Base-by-base conservation (phyloP, 1,139 yeast species). In the Blastobotrys elegans region DNA sequence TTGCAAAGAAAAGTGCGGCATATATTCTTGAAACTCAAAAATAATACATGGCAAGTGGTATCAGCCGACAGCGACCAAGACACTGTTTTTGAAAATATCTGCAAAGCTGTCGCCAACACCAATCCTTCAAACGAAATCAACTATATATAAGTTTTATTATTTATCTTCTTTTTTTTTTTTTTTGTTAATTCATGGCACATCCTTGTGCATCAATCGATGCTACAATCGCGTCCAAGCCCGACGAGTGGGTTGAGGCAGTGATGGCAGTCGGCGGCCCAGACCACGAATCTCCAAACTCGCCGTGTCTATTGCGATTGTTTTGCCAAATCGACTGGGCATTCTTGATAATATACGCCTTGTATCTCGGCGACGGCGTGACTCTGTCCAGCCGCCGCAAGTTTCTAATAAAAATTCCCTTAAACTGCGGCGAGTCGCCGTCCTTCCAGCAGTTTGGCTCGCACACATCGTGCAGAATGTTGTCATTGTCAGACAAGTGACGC, bases 1-100 rank as follows among this genome's bases (percentile, higher is more conserved):
- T 85, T 92, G 62, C 99, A 94, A 63, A 65, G 69, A 18, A 69
- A 70, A 38, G 99, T 94, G 3, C 77, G 80, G 51, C 47, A 61
- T 11, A 71, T 80, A 55, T 92, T 90, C 61, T 67, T 74, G 47
- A 56, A 65, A 30, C 70, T 85, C 32, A n/a, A 55, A 51, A 44
- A 71, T 40, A 59, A 62, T 1, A 52, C 67, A 4, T 72, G 83
- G 59, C 61, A 61, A 21, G 60, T 75, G 36, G 59, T 87, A 4
- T 75, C 78, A 53, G 96, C 94, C 5, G 82, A 82, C 49, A 71
- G 70, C 1, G 71, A 76, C 50, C 77, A 83, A 6, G 82, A 78
- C 1, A 69, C 77, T 52, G 95, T 87, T 3, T 61, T 58, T 4
- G 36, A 50, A 4, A 62, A 63, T 14, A 56, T 66, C 10, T 47